Percentiles rank a stretch among this genome's conserved stretches.
Conservation (phyloP, 352 stramenopile genomes). For the Phytophthora capsici region DNA sequence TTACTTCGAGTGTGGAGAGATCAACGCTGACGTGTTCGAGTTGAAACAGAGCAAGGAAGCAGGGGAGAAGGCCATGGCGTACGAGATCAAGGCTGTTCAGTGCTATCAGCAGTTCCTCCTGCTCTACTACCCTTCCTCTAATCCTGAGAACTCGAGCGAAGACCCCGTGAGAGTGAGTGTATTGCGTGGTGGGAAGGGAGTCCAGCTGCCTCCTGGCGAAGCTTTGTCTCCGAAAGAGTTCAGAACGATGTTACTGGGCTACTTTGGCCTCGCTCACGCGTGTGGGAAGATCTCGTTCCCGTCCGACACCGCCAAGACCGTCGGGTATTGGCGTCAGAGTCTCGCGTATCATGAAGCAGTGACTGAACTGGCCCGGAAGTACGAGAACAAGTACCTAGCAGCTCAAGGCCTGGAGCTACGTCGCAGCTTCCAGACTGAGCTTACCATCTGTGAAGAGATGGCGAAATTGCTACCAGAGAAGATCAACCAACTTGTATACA, state of each 20-base stretch:
- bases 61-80: slow-evolving; percentile 49
- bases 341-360: slow-evolving; percentile 61
- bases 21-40: slow-evolving; percentile 66
- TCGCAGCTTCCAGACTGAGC: slow-evolving; percentile 53
- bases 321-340: slow-evolving; percentile 64
- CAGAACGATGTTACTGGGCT: slow-evolving; percentile 55
- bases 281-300: slow-evolving; percentile 63
- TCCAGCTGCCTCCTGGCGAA: slow-evolving; percentile 36
- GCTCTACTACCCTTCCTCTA: slow-evolving; percentile 58
- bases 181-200: slow-evolving; percentile 38
- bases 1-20: slow-evolving; percentile 68
- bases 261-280: slow-evolving; percentile 66
- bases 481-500: slow-evolving; percentile 83
- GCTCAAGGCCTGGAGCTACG: slow-evolving; percentile 32
- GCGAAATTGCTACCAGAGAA: slow-evolving; percentile 69
- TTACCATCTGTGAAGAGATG: slow-evolving; percentile 74
- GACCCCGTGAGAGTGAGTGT: slow-evolving; percentile 33
- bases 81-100: slow-evolving; percentile 66
- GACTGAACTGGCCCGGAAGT: slow-evolving; percentile 48
- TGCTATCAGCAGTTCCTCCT: slow-evolving; percentile 78
- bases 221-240: slow-evolving; percentile 48
- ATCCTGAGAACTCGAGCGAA: not conserved
- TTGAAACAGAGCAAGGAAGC: slow-evolving; percentile 60
- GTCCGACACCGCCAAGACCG: slow-evolving; percentile 53
- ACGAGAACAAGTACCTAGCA: slow-evolving; percentile 30